phyloP scores from a whole-genome alignment of 352 stramenopile species.

The Globisporangium middletonii region DNA sequence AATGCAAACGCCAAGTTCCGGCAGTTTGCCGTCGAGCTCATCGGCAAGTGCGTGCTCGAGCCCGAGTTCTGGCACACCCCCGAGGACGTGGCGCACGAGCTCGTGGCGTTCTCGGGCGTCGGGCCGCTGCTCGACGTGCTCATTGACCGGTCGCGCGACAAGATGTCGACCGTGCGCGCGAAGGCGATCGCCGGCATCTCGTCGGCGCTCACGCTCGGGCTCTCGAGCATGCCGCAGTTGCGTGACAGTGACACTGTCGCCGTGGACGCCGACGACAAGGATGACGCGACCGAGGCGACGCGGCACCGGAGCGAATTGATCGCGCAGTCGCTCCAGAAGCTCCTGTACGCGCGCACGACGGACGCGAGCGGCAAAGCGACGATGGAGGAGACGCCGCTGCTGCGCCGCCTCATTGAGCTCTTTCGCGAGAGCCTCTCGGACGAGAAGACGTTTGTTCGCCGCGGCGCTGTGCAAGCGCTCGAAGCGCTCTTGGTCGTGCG shows the following conservation, averaged over 20 bases:
- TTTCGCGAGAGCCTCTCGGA: slow-evolving; percentile 70
- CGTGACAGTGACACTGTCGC: slow-evolving; percentile 10
- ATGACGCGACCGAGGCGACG: slow-evolving; percentile 2
- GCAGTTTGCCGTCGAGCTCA: slow-evolving; percentile 76
- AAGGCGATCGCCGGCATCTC: slow-evolving; percentile 80
- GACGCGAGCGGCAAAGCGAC: slow-evolving; percentile 23
- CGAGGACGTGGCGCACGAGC: slow-evolving; percentile 17
- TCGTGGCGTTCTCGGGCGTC: slow-evolving; percentile 45
- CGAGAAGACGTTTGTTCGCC: slow-evolving; percentile 82
- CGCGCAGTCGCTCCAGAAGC: slow-evolving; percentile 33
- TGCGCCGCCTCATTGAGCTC: slow-evolving; percentile 61
- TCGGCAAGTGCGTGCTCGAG: slow-evolving; percentile 62
- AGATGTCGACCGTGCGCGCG: slow-evolving; percentile 70
- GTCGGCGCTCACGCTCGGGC: slow-evolving; percentile 41
- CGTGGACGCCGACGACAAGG: slow-evolving; percentile 17
- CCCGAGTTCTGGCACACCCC: slow-evolving; percentile 44
- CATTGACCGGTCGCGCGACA: slow-evolving; percentile 68
- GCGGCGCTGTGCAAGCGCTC: slow-evolving; percentile 69
- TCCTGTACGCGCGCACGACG: slow-evolving; percentile 37
- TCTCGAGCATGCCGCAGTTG: slow-evolving; percentile 24
- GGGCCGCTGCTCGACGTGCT: slow-evolving; percentile 60
- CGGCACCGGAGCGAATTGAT: slow-evolving; percentile 25
- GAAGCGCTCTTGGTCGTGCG: slow-evolving; percentile 64
- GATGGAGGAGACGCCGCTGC: slow-evolving; percentile 52
- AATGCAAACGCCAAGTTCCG: slow-evolving; percentile 69